Evolutionary conservation across 2,329 filamentous ascomycete species (phyloP).

Genomic region (Trichophyton benhamiae): DNA sequence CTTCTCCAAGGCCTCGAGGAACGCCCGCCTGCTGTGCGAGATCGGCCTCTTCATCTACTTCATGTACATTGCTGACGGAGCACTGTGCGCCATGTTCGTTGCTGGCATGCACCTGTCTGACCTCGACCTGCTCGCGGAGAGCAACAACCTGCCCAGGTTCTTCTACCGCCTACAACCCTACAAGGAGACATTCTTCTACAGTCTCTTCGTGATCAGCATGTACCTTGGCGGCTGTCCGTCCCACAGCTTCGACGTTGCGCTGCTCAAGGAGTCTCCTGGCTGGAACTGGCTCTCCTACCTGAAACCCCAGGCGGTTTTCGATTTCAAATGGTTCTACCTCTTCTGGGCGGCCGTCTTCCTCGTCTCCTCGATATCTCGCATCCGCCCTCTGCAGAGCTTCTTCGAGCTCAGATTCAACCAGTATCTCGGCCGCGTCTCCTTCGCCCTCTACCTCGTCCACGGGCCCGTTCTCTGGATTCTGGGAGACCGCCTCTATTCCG

Average conservation of each 20-base stretch:
- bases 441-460: conserved; percentile 39
- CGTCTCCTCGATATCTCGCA: conserved; percentile 32
- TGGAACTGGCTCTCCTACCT: conserved; percentile 50
- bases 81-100: conserved; percentile 49
- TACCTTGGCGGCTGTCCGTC: conserved; percentile 52
- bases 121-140: conserved; percentile 44
- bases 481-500: conserved; percentile 52
- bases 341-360: conserved; percentile 34
- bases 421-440: conserved; percentile 38
- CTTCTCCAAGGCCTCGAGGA: conserved; percentile 43
- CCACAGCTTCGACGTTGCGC: conserved; percentile 35
- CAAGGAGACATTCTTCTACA: conserved; percentile 42
- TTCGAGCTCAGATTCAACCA: conserved; percentile 32
- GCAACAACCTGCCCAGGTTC: conserved; percentile 40
- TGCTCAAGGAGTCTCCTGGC: conserved; percentile 44
- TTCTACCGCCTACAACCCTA: conserved; percentile 36
- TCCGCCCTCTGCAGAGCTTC: conserved; percentile 29
- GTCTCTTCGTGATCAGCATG: conserved; percentile 41
- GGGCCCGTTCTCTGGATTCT: conserved; percentile 48
- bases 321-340: conserved; percentile 32
- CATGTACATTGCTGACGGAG: conserved; percentile 55
- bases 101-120: conserved; percentile 52
- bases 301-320: conserved; percentile 51
- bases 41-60: conserved; percentile 49
- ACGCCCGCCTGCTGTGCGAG: conserved; percentile 44